Evolutionary conservation across 2,329 filamentous ascomycete genomes (phyloP), one percentile per base, ranked within the genome.

Genomic region (Talaromyces sp.): DNA sequence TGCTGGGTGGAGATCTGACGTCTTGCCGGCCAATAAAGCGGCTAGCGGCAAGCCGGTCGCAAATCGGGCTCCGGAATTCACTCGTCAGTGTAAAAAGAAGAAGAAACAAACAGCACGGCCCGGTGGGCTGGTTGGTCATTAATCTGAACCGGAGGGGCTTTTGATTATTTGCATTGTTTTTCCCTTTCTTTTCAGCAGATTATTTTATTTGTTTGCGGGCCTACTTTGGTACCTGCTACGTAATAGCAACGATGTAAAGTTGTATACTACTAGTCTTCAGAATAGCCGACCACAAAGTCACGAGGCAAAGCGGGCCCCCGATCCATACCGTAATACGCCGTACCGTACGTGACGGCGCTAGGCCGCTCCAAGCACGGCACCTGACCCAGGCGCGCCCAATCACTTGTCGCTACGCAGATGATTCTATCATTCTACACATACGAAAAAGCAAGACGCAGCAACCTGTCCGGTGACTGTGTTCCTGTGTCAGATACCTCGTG

Each of bases 291-390:
- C 16, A 27, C 44, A n/a, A 47, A 40, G 44, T 47, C 44, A 47
- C 44, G 44, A 47, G 44, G 44, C 44, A 47, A 23, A 47, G 44
- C 44, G 44, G 44, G 44, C 23, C 44, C 23, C 44, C 44, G 18
- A 47, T 61, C 60, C 55, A 61, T 56, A 51, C 56, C 44, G 40
- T 33, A 56, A 60, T 57, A 56, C 60, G 55, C 44, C 60, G 33
- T 62, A 58, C 60, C 60, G 44, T 7, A 47, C 44, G 6, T 47
- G 44, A 27, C 44, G 6, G 44, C 44, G 44, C 44, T 47, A 47
- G 23, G 12, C 44, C 44, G 44, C 50, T 33, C 59, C 54, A 1
- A 36, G 51, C 34, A 42, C 59, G 52, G 36, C 59, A 60, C 59
- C 56, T 56, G 59, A 55, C 59, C 59, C 27, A 10, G 3, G 14